Conservation (phyloP, 2,329 filamentous ascomycete species). For the Ophiosphaerella narmari region DNA sequence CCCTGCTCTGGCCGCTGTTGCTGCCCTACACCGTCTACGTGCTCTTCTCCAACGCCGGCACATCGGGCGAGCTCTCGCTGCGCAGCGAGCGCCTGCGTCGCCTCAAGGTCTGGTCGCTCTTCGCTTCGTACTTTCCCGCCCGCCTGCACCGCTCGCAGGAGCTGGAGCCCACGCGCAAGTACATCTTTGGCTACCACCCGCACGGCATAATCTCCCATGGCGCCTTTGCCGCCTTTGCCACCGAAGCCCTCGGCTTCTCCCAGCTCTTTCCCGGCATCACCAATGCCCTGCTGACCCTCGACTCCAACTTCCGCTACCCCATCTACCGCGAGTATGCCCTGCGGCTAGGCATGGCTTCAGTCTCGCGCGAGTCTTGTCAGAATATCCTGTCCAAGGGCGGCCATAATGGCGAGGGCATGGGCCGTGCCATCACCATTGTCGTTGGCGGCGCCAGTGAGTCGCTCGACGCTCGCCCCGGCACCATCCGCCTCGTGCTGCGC, state of each 20-base stretch:
- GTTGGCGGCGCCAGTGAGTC: conserved; percentile 91
- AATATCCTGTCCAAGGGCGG: conserved; percentile 84
- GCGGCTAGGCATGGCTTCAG: conserved; percentile 82
- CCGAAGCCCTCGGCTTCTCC: conserved; percentile 84
- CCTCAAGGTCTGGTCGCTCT: conserved; percentile 80
- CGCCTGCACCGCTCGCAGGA: conserved; percentile 81
- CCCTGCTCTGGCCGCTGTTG: conserved; percentile 83
- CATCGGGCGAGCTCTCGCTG: conserved; percentile 73
- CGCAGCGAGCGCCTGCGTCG: conserved; percentile 76
- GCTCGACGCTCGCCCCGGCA: conserved; percentile 81
- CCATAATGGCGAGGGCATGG: conserved; percentile 78
- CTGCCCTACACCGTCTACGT: conserved; percentile 82
- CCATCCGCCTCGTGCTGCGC: conserved; percentile 76
- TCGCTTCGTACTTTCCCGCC: conserved; percentile 91
- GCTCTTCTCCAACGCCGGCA: conserved; percentile 76
- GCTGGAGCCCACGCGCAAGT: conserved; percentile 81
- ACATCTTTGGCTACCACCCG: conserved; percentile 96
- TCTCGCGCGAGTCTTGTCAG: conserved; percentile 89
- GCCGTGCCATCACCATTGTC: conserved; percentile 95
- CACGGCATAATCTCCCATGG: conserved; percentile 97
- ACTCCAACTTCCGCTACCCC: conserved; percentile 91
- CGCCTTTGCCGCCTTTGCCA: conserved; percentile 90
- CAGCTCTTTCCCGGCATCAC: conserved; percentile 93
- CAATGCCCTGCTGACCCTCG: conserved; percentile 91
- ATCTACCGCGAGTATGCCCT: conserved; percentile 95